These are phyloP conservation scores for Tulasnella sp. DNA, from an alignment of 768 basidiomycete genomes.

Conservation along the genomic window DNA sequence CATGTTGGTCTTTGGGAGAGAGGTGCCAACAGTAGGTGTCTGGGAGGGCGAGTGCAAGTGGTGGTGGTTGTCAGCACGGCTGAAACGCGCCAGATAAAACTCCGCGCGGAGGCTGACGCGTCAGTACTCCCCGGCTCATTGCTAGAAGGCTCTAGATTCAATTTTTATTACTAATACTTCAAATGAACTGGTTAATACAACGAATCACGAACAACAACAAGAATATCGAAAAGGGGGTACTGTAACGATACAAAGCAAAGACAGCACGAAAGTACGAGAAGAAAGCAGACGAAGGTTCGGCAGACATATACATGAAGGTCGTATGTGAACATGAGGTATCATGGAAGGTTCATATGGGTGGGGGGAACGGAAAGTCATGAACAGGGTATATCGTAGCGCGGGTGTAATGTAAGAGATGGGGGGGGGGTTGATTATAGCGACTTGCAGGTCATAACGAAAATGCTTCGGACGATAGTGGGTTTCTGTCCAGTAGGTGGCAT, in stretches of 20 bases:
- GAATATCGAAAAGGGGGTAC: background rate
- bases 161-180: background rate
- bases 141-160: background rate
- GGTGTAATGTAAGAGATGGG: background rate
- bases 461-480: background rate
- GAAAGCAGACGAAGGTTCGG: background rate
- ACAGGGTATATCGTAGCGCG: background rate
- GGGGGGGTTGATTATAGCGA: background rate
- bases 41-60: background rate
- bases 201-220: background rate
- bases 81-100: background rate
- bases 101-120: background rate
- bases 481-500: background rate
- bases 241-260: background rate
- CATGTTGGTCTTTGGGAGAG: background rate
- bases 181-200: background rate
- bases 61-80: background rate
- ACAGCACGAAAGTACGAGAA: background rate
- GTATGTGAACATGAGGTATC: background rate
- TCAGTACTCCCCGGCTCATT: background rate
- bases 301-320: background rate
- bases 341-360: background rate
- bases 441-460: constrained; percentile 4
- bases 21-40: background rate
- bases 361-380: background rate